phyloP scores from a whole-genome alignment of 805 yeast genomes.

The Schwanniomyces vanrijiae region DNA sequence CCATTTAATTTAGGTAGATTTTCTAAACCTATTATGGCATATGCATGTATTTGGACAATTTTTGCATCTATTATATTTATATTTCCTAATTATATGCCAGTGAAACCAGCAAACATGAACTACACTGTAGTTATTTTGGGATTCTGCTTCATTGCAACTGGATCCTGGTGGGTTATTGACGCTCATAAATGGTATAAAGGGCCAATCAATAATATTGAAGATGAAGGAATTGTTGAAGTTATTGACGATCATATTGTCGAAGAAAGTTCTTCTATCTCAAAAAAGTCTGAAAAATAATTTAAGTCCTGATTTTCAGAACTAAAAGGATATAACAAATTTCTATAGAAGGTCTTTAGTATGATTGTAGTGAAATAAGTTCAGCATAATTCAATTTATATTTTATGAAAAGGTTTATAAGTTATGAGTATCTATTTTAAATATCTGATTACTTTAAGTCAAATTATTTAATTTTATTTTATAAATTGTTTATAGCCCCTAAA shows the following conservation, averaged over 20 bases:
- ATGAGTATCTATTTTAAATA: too few relatives aligned
- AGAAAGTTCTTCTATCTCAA: background rate
- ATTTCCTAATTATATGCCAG: conserved; percentile 1
- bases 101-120: background rate
- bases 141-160: background rate
- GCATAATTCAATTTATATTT: too few relatives aligned
- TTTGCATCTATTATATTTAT: conserved; percentile 1
- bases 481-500: background rate
- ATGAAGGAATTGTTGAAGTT: background rate
- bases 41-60: conserved; percentile 1
- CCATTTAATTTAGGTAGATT: background rate
- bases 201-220: background rate
- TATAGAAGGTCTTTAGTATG: background rate
- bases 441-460: too few relatives aligned
- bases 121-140: background rate
- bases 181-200: conserved; percentile 3
- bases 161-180: conserved; percentile 1
- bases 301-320: background rate
- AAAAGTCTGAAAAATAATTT: too few relatives aligned
- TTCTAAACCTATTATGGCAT: conserved; percentile 1
- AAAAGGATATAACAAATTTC: background rate
- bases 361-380: too few relatives aligned
- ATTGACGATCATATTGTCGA: background rate
- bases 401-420: too few relatives aligned
- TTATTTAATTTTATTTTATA: too few relatives aligned